These are phyloP conservation scores for Coemansia sp. DNA, from an alignment of 192 early-diverging fungal genomes.

Conservation along the genomic window DNA sequence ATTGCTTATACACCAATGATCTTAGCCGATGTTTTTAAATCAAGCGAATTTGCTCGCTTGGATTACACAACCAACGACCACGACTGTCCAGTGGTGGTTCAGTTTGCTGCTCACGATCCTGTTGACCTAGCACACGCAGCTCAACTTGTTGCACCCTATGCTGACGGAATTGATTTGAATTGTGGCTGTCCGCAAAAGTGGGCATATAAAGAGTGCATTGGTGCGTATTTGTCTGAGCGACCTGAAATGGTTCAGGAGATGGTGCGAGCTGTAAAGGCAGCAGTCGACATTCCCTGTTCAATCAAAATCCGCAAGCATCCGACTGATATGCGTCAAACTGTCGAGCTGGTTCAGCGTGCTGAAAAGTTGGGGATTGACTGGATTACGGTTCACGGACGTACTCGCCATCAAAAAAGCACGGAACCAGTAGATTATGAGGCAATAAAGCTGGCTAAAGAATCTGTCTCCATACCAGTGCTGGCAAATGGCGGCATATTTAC, in stretches of 20 bases:
- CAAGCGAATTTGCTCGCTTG: slow-evolving; percentile 76
- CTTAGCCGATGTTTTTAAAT: slow-evolving; percentile 85
- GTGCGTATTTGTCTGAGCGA: slow-evolving; percentile 78
- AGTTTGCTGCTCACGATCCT: slow-evolving; percentile 86
- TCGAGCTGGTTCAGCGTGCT: slow-evolving; percentile 82
- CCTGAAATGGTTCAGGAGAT: slow-evolving; percentile 92
- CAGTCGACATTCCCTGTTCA: slow-evolving; percentile 68
- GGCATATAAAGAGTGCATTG: slow-evolving; percentile 89
- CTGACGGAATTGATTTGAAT: slow-evolving; percentile 75
- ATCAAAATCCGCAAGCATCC: slow-evolving; percentile 88
- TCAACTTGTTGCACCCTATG: slow-evolving; percentile 75
- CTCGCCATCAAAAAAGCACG: slow-evolving; percentile 73
- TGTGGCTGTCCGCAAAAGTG: slow-evolving; percentile 98
- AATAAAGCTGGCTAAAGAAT: slow-evolving; percentile 81
- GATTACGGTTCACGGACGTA: slow-evolving; percentile 89
- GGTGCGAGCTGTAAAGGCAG: slow-evolving; percentile 73
- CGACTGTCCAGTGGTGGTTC: slow-evolving; percentile 90
- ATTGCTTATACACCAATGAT: slow-evolving; percentile 97
- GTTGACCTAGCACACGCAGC: slow-evolving; percentile 82
- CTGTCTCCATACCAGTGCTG: slow-evolving; percentile 74
- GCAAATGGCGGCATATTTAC: slow-evolving; percentile 88
- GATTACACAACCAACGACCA: slow-evolving; percentile 79
- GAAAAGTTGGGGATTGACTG: slow-evolving; percentile 86
- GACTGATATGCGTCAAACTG: slow-evolving; percentile 58
- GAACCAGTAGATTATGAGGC: slow-evolving; percentile 79